Percentiles rank a stretch among this genome's conserved stretches.
Conservation (phyloP, 257 asterid genomes). For the Nicotiana paniculata region DNA sequence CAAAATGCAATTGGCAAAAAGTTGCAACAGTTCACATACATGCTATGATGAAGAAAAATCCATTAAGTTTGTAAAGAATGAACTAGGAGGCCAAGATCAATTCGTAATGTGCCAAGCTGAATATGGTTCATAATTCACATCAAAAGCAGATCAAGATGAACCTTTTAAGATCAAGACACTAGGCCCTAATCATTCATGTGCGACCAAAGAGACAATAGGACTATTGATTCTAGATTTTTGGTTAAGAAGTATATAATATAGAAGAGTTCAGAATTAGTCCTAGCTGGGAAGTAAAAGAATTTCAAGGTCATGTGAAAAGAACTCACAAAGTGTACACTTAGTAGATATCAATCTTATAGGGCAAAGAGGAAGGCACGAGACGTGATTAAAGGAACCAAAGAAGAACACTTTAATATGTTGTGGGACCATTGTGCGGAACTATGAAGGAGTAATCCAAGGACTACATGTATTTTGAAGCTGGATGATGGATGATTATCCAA, state of each 20-base stretch:
- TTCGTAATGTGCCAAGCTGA: neutral
- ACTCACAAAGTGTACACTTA: neutral
- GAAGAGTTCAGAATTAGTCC: neutral
- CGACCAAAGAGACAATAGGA: neutral
- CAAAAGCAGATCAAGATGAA: neutral
- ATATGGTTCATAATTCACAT: neutral
- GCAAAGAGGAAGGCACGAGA: neutral
- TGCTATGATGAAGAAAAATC: neutral
- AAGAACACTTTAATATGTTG: neutral
- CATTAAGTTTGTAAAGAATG: neutral
- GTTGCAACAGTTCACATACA: neutral
- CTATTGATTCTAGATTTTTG: neutral
- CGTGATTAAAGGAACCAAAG: neutral
- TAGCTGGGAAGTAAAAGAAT: neutral
- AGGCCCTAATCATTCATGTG: neutral
- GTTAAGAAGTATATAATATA: neutral
- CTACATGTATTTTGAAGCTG: neutral
- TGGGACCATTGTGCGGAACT: neutral
- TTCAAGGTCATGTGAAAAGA: neutral
- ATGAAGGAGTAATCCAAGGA: neutral
- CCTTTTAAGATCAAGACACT: neutral
- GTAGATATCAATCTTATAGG: neutral
- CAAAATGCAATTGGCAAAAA: too few species aligned
- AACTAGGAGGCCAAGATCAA: neutral
- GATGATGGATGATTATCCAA: too few species aligned